Conservation (phyloP, 2,329 filamentous ascomycete species). For the Colletotrichum cuscutae region DNA sequence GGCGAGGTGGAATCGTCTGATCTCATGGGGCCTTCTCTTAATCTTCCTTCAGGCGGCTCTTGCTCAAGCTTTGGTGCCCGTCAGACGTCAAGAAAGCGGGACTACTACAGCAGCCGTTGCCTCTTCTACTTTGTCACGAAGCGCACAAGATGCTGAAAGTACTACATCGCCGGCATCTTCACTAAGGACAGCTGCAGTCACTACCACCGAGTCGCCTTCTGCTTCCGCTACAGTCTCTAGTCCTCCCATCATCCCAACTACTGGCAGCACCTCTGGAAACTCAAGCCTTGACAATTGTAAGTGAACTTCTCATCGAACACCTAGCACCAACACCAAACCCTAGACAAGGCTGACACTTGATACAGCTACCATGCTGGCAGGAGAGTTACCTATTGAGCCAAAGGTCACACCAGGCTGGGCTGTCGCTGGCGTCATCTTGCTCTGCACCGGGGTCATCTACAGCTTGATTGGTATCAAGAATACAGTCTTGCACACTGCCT, state of each 20-base stretch:
- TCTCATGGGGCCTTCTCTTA: conserved; percentile 51
- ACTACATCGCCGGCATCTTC: neutral
- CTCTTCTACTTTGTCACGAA: conserved; percentile 21
- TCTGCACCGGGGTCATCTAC: conserved; percentile 77
- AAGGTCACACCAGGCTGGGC: conserved; percentile 83
- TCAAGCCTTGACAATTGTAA: conserved; percentile 49
- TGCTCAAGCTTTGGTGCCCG: conserved; percentile 45
- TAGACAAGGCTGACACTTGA: neutral
- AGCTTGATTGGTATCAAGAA: conserved; percentile 86
- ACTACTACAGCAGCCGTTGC: conserved; percentile 37
- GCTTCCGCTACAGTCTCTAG: conserved; percentile 3
- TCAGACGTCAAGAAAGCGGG: conserved; percentile 47
- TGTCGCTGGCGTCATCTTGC: conserved; percentile 80
- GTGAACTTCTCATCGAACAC: conserved; percentile 1
- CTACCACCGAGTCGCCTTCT: conserved; percentile 4
- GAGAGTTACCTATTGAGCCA: conserved; percentile 77
- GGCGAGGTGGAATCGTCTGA: conserved; percentile 44
- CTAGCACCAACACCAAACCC: too few species aligned
- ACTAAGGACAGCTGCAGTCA: neutral
- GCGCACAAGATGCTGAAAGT: neutral
- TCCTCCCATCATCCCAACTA: conserved; percentile 17
- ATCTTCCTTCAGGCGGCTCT: conserved; percentile 50
- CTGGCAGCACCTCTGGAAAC: conserved; percentile 40
- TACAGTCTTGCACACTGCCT: conserved; percentile 80
- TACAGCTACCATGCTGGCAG: conserved; percentile 57